Evolutionary conservation across 2,329 filamentous ascomycete genomes (phyloP), one percentile per base, ranked within the genome.

Genomic region (Alternaria infectoria): DNA sequence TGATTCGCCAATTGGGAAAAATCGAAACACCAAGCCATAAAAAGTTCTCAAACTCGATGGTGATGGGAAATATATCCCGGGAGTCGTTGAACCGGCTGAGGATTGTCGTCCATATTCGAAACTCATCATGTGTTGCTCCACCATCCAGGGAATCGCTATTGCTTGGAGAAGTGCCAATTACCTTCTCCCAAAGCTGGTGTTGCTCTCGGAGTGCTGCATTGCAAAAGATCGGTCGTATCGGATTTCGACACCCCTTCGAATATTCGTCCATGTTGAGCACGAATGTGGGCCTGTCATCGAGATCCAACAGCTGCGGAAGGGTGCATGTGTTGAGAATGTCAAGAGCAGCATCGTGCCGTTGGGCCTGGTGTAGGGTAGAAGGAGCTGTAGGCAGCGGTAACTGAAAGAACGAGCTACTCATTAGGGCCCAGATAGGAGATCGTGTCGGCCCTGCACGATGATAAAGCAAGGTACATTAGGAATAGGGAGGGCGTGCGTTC

Each of bases 1-100:
- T 72, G 6, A 79, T 51, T 40, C 75, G 65, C 73, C 75, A 79
- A 51, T 76, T 64, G 57, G 69, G 69, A 19, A 68, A 61, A 44
- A 79, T 66, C 6, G 72, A 77, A 7, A 71, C 76, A 13, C 70
- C 71, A 8, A 74, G 73, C 77, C 77, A 79, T 2, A 78, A 66
- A 17, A 77, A 60, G 19, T 65, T 69, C 17, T 67, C 59, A 44
- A 74, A 74, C 5, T 81, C 52, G 47, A 82, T 79, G 8, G 80
- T 81, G 0, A 82, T 75, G 0, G 83, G 83, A 45, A 81, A 84
- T 5, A 84, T 77, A 57, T 85, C 83, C 62, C 78, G 78, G 3
- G 81, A 82, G 55, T 83, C 81, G 50, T 84, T 81, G 59, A 82
- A 81, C 6, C 74, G 76, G 5, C 81, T 84, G 15, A 81, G 73